Base-by-base conservation (phyloP, 1,284 basidiomycete species). In the Boletus smithii region DNA sequence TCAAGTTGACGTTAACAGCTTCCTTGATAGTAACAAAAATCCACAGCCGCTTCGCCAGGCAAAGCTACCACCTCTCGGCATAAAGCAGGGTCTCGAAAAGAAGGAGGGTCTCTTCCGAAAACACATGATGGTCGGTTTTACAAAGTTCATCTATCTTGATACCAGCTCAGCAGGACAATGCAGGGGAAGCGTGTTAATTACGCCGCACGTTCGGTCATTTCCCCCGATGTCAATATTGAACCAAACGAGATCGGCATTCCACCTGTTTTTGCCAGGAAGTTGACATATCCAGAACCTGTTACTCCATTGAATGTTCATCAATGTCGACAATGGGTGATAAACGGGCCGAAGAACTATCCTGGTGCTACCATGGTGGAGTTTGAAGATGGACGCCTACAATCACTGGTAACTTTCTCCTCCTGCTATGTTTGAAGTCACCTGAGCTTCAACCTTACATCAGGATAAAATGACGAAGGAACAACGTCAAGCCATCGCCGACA, bases 101-200 rank as follows among this genome's bases (percentile, higher is more conserved):
- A 99, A 99, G 72, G 97, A 99, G 60, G 97, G 97, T 48, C 69
- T 99, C 42, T 99, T 99, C 80, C 80, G 97, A 53, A 97, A 95
- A 73, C 86, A 99, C 67, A 99, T 99, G 97, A 99, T 99, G 97
- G 92, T 91, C 50, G 46, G 48, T 50, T 38, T 46, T 26, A 39
- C 11, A 18, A 32, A 5, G 13, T 33, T 30, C 33, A 46, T 40
- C 26, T 34, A 16, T 29, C 36, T 49, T 9, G 20, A 44, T 43
- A 44, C 16, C 14, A 26, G 24, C 50, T 49, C 24, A 49, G 37
- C 14, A 46, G 52, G n/a, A 32, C 23, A 14, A 49, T 46, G 17
- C 51, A 95, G 92, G 97, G 97, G 33, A 99, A 99, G 77, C 94
- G 97, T 67, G 97, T 99, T 61, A 99, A 99, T 69, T 97, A 97